Percentiles rank a stretch among this genome's conserved stretches.
These are phyloP conservation scores for Zopfia rhizophila DNA, from an alignment of 2,329 filamentous ascomycete species.

Conservation along the genomic window DNA sequence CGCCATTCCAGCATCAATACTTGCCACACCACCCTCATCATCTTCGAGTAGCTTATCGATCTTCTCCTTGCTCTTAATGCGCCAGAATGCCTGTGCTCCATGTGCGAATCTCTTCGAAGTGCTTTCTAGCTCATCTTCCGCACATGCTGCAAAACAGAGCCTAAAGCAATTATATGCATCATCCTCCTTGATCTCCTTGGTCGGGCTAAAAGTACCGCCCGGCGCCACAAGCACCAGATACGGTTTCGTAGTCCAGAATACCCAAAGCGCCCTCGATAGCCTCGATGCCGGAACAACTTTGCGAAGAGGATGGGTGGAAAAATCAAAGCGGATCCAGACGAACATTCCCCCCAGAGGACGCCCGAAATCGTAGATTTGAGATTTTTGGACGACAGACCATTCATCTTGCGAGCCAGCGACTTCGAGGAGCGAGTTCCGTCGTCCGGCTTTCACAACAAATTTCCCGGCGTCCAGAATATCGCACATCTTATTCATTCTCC, in stretches of 20 bases:
- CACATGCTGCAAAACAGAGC: conserved; percentile 86
- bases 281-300: conserved; percentile 63
- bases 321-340: conserved; percentile 79
- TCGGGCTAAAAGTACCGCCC: conserved; percentile 78
- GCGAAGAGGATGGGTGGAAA: conserved; percentile 78
- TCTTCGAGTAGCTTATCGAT: conserved; percentile 71
- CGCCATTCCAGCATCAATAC: conserved; percentile 36
- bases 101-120: conserved; percentile 73
- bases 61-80: conserved; percentile 72
- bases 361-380: conserved; percentile 76
- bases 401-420: conserved; percentile 62
- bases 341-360: conserved; percentile 94
- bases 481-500: conserved; percentile 85
- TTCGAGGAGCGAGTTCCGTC: conserved; percentile 45
- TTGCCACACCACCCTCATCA: conserved; percentile 28
- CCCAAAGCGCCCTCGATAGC: conserved; percentile 74
- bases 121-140: conserved; percentile 72
- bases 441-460: conserved; percentile 71
- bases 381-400: conserved; percentile 81
- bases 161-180: conserved; percentile 78
- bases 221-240: conserved; percentile 76
- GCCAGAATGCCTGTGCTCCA: conserved; percentile 80
- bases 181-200: conserved; percentile 64
- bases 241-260: conserved; percentile 75
- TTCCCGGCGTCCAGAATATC: conserved; percentile 74